Evolutionary conservation across 2,329 filamentous ascomycete species (phyloP), one percentile per base, ranked within the genome.

Genomic region (Pseudogymnoascus sp.): DNA sequence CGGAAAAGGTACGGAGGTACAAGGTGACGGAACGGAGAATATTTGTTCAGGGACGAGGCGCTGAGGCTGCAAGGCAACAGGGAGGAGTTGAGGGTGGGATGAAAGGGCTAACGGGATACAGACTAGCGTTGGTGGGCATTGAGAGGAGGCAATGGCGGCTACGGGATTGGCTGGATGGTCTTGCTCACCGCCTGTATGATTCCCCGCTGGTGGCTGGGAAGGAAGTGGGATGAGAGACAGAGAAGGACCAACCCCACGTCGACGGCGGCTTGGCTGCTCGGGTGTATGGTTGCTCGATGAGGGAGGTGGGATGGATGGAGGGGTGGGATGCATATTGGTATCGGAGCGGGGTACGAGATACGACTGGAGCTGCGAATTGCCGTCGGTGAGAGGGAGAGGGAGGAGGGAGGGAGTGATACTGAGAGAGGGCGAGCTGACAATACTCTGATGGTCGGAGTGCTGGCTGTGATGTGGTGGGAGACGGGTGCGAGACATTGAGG

Each of bases 171-270:
- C n/a, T 56, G 26, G 17, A 31, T 13, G 10, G 50, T 13, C 26
- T 33, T 56, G 50, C 50, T 56, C 50, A 56, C 50, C 50, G 50
- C 50, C 50, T 56, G n/a, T 56, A n/a, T 56, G 50, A 56, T 10
- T 19, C 29, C 26, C 50, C 50, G 50, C 29, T 10, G 1, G 15
- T 23, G 46, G 46, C 7, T 53, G 46, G 26, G 23, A 50, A 31
- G 50, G n/a, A 33, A 56, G 50, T 56, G 50, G 50, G 50, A 56
- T 56, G 50, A 26, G 29, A 33, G 10, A 17, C n/a, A 19, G 29
- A 19, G 29, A 9, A 56, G 26, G 50, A 56, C 10, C 29, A 5
- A 56, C 50, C 50, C 50, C 50, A 56, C 50, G 50, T 56, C 50
- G 50, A 56, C 50, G 50, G 50, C 10, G 50, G 50, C 50, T 56